phyloP scores from a whole-genome alignment of 2,329 filamentous ascomycete genomes.

The Hymenoscyphus occultus region DNA sequence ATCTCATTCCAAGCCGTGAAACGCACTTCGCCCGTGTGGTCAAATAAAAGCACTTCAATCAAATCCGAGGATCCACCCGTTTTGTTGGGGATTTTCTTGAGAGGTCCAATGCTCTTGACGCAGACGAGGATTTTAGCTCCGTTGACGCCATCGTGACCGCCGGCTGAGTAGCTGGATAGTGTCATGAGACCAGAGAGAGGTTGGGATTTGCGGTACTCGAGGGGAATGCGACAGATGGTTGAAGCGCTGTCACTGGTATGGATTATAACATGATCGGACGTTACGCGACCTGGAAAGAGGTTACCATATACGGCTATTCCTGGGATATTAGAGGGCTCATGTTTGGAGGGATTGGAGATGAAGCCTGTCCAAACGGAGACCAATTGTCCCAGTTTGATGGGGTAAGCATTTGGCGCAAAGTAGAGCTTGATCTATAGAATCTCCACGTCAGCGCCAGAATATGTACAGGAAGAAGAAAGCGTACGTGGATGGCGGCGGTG shows the following conservation, averaged over 20 bases:
- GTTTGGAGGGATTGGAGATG: constrained; percentile 47
- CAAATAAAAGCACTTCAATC: constrained; percentile 52
- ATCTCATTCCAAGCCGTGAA: constrained; percentile 56
- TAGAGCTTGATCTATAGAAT: constrained; percentile 48
- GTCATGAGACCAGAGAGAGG: constrained; percentile 52
- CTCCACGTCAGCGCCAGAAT: constrained; percentile 4
- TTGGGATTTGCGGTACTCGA: constrained; percentile 40
- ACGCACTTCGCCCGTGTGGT: constrained; percentile 52
- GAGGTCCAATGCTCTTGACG: constrained; percentile 54
- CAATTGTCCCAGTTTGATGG: constrained; percentile 50
- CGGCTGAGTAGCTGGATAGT: constrained; percentile 51
- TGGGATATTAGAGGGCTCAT: constrained; percentile 40
- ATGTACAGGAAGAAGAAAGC: constrained; percentile 11
- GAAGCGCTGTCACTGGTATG: constrained; percentile 47
- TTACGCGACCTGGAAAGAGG: constrained; percentile 56
- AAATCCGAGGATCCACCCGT: constrained; percentile 44
- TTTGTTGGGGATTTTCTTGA: constrained; percentile 50
- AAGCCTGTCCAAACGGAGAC: constrained; percentile 57
- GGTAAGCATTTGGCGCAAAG: constrained; percentile 43
- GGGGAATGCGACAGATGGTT: constrained; percentile 45
- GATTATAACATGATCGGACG: constrained; percentile 51
- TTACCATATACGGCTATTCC: constrained; percentile 44
- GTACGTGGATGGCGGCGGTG: constrained; percentile 51
- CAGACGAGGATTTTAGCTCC: constrained; percentile 54
- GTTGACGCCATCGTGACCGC: constrained; percentile 49